Conservation (phyloP, 306 rosid species). For the Sophora flavescens region DNA sequence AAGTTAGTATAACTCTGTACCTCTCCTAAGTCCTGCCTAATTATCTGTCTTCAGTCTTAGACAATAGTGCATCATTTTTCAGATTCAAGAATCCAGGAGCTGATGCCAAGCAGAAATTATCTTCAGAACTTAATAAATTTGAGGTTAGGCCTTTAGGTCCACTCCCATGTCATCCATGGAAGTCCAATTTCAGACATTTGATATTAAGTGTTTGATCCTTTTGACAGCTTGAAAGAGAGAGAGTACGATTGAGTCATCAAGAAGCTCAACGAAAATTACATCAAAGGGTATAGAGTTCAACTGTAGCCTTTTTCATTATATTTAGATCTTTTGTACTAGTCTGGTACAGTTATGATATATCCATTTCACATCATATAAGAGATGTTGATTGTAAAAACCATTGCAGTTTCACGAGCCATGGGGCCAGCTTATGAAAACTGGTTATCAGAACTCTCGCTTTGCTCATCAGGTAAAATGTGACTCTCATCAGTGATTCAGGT, state of each 20-base stretch:
- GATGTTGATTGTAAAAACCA: slow-evolving; percentile 35
- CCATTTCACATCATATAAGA: not conserved
- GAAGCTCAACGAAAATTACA: slow-evolving; percentile 77
- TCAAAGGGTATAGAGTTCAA: slow-evolving; percentile 65
- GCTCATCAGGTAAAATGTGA: slow-evolving; percentile 87
- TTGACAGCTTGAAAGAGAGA: slow-evolving; percentile 68
- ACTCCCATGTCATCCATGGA: slow-evolving; percentile 21
- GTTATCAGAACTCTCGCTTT: slow-evolving; percentile 96
- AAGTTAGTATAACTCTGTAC: slow-evolving; percentile 61
- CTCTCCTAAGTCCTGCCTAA: slow-evolving; percentile 21
- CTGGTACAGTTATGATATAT: slow-evolving; percentile 5
- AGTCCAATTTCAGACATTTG: slow-evolving; percentile 23
- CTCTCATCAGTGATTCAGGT: slow-evolving; percentile 21
- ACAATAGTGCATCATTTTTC: slow-evolving; percentile 37
- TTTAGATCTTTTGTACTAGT: slow-evolving; percentile 6
- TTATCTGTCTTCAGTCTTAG: slow-evolving; percentile 10
- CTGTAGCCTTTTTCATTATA: slow-evolving; percentile 2
- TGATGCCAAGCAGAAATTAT: slow-evolving; percentile 56
- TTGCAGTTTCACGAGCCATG: slow-evolving; percentile 86
- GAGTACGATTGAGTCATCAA: slow-evolving; percentile 76
- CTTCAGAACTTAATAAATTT: slow-evolving; percentile 57
- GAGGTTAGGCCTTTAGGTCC: slow-evolving; percentile 66
- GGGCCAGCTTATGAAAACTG: slow-evolving; percentile 99
- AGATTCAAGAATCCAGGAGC: slow-evolving; percentile 72
- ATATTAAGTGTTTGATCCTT: slow-evolving; percentile 15